Evolutionary conservation across 2,329 filamentous ascomycete species (phyloP), one percentile per base, ranked within the genome.

Genomic region (Phialophora macrospora): DNA sequence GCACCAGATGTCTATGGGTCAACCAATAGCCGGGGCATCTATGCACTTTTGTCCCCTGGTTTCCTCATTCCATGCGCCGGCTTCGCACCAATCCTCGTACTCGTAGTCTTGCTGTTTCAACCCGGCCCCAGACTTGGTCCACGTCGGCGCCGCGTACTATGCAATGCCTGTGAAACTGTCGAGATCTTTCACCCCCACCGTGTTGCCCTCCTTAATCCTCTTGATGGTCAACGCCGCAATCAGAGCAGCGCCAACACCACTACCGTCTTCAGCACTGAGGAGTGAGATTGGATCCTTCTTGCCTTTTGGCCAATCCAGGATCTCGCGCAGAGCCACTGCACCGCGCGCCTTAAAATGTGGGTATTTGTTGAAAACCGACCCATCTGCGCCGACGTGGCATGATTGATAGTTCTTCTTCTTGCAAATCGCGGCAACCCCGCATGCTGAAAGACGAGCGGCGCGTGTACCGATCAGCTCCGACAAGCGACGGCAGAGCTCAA

Each of bases 311-410:
- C 94, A 98, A 82, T 97, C 94, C 44, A 99, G 87, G 71, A 99
- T 97, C 83, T 99, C 95, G 62, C 92, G 88, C 60, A 99, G 86
- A 30, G 95, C 95, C 77, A 89, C 85, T 14, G 95, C 94, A 63
- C 94, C 93, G 62, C 95, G 90, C 64, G 88, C 87, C 84, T 97
- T 97, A 87, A 99, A 99, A 81, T 97, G 91, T 12, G 95, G 95
- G 81, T 99, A 99, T 79, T 98, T 98, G 85, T 97, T 97, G 83
- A 99, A 99, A 62, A 99, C 94, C 20, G 92, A 96, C 44, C 95
- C 95, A 76, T 99, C 95, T 59, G 95, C 95, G 73, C 95, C 95
- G 49, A 99, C 95, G 78, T 98, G 95, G 82, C 92, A 96, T 44
- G 86, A 85, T 75, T 90, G 81, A 79, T 93, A 94, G 72, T 87